Evolutionary conservation across 2,329 filamentous ascomycete genomes (phyloP).

Genomic region (Neofusicoccum sp.): DNA sequence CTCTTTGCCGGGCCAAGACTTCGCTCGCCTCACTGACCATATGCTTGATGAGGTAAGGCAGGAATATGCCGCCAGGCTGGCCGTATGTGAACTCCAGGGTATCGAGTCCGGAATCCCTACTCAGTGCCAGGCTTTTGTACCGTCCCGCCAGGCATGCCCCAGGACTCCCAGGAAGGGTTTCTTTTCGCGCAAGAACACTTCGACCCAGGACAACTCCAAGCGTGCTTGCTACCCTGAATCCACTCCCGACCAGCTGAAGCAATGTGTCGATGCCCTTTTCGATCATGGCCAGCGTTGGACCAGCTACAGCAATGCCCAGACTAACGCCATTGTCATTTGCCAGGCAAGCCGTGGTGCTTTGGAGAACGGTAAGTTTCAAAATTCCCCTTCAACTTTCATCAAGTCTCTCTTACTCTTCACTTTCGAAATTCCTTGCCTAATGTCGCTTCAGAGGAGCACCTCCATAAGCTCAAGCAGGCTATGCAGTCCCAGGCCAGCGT

Average conservation of each 20-base stretch:
- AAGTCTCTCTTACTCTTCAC: background rate
- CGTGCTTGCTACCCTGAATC: constrained; percentile 37
- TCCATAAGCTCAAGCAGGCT: constrained; percentile 37
- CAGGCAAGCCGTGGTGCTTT: constrained; percentile 61
- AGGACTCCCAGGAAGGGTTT: constrained; percentile 30
- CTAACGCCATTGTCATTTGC: constrained; percentile 65
- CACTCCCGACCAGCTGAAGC: constrained; percentile 43
- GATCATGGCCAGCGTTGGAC: constrained; percentile 63
- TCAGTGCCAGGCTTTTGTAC: constrained; percentile 54
- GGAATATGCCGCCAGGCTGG: constrained; percentile 63
- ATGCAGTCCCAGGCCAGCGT: constrained; percentile 32
- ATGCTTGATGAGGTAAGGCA: constrained; percentile 50
- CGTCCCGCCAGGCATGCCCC: constrained; percentile 37
- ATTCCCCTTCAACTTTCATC: background rate
- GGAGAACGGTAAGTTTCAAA: constrained; percentile 51
- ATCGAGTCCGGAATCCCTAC: constrained; percentile 54
- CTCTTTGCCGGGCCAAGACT: constrained; percentile 27
- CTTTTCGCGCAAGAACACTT: constrained; percentile 23
- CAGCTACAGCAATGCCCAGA: constrained; percentile 64
- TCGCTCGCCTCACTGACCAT: background rate
- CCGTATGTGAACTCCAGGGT: constrained; percentile 63
- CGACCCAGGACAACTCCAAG: constrained; percentile 24
- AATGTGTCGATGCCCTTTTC: constrained; percentile 58
- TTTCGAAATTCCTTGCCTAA: background rate
- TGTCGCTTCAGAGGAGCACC: constrained; percentile 27